These are phyloP conservation scores for Neurospora sp. DNA, from an alignment of 495 filamentous ascomycete genomes.

Conservation along the genomic window DNA sequence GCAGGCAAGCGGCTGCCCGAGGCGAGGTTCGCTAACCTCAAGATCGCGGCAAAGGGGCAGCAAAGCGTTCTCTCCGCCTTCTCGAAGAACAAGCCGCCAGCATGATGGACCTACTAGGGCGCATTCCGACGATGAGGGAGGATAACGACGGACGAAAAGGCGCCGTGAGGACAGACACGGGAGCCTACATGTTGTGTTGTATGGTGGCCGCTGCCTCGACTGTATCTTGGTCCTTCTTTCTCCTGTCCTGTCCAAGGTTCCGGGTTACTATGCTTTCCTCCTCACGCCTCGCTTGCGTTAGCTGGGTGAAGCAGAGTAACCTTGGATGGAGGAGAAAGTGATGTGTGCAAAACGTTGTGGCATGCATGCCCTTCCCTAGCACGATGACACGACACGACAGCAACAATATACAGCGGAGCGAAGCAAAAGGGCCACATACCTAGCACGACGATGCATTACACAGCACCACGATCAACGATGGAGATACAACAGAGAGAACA, in stretches of 20 bases:
- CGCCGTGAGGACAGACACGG: not conserved
- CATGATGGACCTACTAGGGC: slow-evolving; percentile 1
- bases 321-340: not conserved
- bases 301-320: not conserved
- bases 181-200: not conserved
- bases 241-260: not conserved
- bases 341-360: not conserved
- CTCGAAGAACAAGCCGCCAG: slow-evolving; percentile 14
- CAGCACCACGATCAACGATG: not conserved
- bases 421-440: not conserved
- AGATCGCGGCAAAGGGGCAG: slow-evolving; percentile 50
- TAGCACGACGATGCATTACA: not conserved
- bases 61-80: slow-evolving; percentile 42
- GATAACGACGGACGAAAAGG: not conserved
- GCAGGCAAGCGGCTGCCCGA: slow-evolving; percentile 66
- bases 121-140: not conserved
- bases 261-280: not conserved
- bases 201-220: not conserved
- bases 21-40: slow-evolving; percentile 52
- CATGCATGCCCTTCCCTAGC: not conserved
- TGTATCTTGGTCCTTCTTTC: not conserved
- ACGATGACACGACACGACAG: not conserved
- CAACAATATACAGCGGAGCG: not conserved
- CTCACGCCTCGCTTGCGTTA: not conserved
- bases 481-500: not conserved